Conservation (phyloP, 2,329 filamentous ascomycete species). For the Paecilomyces niveus region DNA sequence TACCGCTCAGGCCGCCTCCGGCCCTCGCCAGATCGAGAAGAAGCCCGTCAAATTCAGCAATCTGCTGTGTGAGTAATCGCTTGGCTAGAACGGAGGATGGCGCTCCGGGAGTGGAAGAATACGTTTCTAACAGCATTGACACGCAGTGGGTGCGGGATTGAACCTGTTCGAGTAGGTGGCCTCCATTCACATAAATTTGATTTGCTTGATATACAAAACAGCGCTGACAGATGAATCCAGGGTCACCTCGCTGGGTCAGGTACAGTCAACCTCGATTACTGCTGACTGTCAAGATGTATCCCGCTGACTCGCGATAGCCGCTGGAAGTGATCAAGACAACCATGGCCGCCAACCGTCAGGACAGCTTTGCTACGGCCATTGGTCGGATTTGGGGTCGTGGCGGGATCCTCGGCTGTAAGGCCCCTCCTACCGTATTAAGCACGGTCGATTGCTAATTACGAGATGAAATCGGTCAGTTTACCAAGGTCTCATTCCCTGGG, state of each 20-base stretch:
- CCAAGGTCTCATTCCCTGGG: constrained; percentile 98
- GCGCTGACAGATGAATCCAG: constrained; percentile 22
- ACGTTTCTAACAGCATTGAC: constrained; percentile 16
- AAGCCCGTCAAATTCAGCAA: constrained; percentile 99
- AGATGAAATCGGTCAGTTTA: constrained; percentile 60
- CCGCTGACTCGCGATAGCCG: constrained; percentile 60
- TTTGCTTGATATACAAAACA: neutral
- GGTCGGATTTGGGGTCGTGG: constrained; percentile 87
- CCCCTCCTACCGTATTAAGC: constrained; percentile 5
- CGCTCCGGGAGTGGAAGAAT: neutral
- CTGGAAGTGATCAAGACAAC: constrained; percentile 99
- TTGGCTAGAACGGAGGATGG: neutral
- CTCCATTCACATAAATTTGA: neutral
- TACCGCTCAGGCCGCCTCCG: constrained; percentile 44
- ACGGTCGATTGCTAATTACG: constrained; percentile 3
- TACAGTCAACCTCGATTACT: constrained; percentile 20
- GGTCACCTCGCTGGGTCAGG: constrained; percentile 63
- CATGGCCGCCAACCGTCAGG: constrained; percentile 93
- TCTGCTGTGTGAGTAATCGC: constrained; percentile 59
- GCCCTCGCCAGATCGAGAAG: constrained; percentile 70
- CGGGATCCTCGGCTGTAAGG: constrained; percentile 88
- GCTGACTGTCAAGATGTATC: constrained; percentile 1
- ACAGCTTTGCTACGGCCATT: constrained; percentile 77
- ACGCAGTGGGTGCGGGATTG: constrained; percentile 71
- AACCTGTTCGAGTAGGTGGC: constrained; percentile 80